Evolutionary conservation across 495 filamentous ascomycete species (phyloP).

Genomic region (Penicillium riverlandense): DNA sequence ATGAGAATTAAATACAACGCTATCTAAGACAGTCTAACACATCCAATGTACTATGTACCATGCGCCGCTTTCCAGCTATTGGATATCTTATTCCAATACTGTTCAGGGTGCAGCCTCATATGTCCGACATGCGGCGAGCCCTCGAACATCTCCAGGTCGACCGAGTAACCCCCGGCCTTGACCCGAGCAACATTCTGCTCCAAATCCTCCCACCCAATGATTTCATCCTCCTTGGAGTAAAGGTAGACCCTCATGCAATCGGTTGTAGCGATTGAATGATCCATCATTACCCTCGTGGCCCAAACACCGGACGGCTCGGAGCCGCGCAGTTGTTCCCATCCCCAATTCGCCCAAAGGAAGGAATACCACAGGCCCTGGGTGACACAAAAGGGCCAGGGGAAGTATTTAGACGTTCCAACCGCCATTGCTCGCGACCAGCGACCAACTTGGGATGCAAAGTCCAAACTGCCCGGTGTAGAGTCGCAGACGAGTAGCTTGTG

Average conservation of each 20-base stretch:
- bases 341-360: conserved; percentile 17
- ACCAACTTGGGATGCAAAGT: conserved; percentile 38
- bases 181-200: conserved; percentile 42
- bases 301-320: conserved; percentile 14
- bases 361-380: conserved; percentile 38
- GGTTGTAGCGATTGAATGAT: conserved; percentile 9
- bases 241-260: conserved; percentile 33
- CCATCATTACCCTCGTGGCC: conserved; percentile 15
- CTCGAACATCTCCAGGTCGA: conserved; percentile 40
- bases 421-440: conserved; percentile 48
- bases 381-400: conserved; percentile 43
- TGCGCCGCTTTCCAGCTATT: conserved; percentile 30
- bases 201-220: conserved; percentile 46
- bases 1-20: too few relatives aligned
- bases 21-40: too few relatives aligned
- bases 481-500: conserved; percentile 41
- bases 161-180: conserved; percentile 30
- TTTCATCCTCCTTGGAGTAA: conserved; percentile 48
- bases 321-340: conserved; percentile 6
- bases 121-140: conserved; percentile 49
- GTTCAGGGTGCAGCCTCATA: conserved; percentile 41
- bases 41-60: too few relatives aligned
- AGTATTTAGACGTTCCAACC: conserved; percentile 34
- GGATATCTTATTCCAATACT: conserved; percentile 46
- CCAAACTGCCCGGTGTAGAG: conserved; percentile 43